Evolutionary conservation across 2,329 filamentous ascomycete genomes (phyloP).

Genomic region (Neospermospora avenae): DNA sequence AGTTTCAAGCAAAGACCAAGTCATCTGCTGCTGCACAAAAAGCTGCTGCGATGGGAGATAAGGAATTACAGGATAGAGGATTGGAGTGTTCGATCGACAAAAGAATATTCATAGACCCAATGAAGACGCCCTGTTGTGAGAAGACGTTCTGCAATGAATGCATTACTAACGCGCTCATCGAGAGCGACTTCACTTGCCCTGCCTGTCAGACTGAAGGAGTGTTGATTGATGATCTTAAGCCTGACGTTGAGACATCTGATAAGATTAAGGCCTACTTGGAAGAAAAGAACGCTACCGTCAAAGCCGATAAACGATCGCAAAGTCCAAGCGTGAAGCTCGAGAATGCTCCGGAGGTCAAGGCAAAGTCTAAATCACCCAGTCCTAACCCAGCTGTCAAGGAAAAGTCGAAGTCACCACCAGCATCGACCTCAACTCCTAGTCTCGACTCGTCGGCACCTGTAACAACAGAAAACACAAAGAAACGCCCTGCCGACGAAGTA

Average conservation of each 20-base stretch:
- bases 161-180: conserved; percentile 98
- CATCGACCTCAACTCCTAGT: conserved; percentile 28
- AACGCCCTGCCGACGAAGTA: conserved; percentile 75
- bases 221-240: conserved; percentile 83
- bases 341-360: conserved; percentile 29
- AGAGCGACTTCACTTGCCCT: conserved; percentile 96
- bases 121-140: conserved; percentile 97
- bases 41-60: conserved; percentile 71
- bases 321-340: conserved; percentile 40
- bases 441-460: conserved; percentile 38
- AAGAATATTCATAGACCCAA: conserved; percentile 96
- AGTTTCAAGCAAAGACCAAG: conserved; percentile 93
- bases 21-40: conserved; percentile 80
- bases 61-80: conserved; percentile 83
- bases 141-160: conserved; percentile 99
- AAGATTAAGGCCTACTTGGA: conserved; percentile 75
- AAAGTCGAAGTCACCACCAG: conserved; percentile 34
- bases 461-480: conserved; percentile 53
- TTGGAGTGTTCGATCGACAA: conserved; percentile 96
- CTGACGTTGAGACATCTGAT: conserved; percentile 73
- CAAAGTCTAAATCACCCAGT: conserved; percentile 35
- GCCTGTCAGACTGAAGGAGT: conserved; percentile 88
- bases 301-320: conserved; percentile 45
- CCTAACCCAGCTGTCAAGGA: conserved; percentile 32
- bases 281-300: conserved; percentile 46